Conservation (phyloP, 305 asterid genomes). For the Rubia tinctorum region DNA sequence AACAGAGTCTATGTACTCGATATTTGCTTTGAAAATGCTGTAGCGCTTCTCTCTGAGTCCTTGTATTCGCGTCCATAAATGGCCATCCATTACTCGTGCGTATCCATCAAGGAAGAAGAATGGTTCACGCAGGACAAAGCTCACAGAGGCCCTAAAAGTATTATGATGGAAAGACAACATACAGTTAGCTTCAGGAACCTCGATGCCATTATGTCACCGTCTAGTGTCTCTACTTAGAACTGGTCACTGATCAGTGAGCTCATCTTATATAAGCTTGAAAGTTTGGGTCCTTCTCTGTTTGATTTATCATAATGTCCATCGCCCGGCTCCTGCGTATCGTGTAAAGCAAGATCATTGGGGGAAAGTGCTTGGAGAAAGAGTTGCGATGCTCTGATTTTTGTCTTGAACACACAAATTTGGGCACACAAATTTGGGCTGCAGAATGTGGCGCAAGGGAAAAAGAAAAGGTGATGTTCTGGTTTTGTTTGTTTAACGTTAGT, state of each 20-base stretch:
- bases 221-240: not conserved
- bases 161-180: not conserved
- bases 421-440: not conserved
- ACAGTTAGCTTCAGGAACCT: not conserved
- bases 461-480: not conserved
- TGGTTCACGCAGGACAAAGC: slow-evolving; percentile 19
- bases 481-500: not conserved
- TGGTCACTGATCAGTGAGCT: not conserved
- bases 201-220: not conserved
- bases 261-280: not conserved
- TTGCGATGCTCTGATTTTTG: not conserved
- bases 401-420: not conserved
- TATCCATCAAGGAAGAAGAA: slow-evolving; percentile 22
- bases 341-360: not conserved
- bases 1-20: slow-evolving; percentile 31
- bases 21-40: slow-evolving; percentile 35
- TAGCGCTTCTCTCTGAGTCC: slow-evolving; percentile 26
- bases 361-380: not conserved
- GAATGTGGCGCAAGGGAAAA: not conserved
- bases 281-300: not conserved
- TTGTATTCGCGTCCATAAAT: slow-evolving; percentile 29
- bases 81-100: slow-evolving; percentile 35
- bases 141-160: slow-evolving; percentile 8
- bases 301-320: not conserved
- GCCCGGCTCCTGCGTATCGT: slow-evolving; percentile 1